These are phyloP conservation scores for Ogataea salicorniae DNA, from an alignment of 805 yeast genomes.

Conservation along the genomic window DNA sequence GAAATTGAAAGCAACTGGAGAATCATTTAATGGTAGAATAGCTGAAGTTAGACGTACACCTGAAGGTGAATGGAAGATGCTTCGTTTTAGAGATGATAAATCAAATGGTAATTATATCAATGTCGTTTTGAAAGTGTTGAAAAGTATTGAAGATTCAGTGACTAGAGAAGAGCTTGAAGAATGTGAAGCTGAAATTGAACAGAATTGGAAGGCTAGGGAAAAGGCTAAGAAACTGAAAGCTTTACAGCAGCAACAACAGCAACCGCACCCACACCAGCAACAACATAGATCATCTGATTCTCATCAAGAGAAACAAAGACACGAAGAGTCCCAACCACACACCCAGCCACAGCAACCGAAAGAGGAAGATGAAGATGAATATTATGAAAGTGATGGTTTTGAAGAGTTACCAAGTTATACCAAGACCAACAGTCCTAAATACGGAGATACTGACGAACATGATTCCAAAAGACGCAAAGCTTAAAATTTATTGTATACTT, in stretches of 20 bases:
- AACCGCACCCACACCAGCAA: constrained; percentile 8
- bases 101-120: constrained; percentile 77
- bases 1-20: constrained; percentile 55
- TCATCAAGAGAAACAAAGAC: not conserved
- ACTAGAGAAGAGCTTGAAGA: constrained; percentile 67
- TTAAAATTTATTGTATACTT: constrained; percentile 1
- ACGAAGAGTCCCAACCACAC: not conserved
- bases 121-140: constrained; percentile 76
- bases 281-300: not conserved
- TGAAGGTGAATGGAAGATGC: constrained; percentile 70
- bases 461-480: constrained; percentile 13
- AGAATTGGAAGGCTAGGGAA: constrained; percentile 58
- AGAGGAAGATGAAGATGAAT: constrained; percentile 22
- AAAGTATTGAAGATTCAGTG: constrained; percentile 84
- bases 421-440: constrained; percentile 25
- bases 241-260: constrained; percentile 16
- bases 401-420: constrained; percentile 31
- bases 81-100: constrained; percentile 93
- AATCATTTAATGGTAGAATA: constrained; percentile 85
- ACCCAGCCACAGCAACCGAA: constrained; percentile 7
- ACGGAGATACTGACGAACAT: constrained; percentile 19
- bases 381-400: constrained; percentile 33
- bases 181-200: constrained; percentile 50
- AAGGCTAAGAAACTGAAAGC: constrained; percentile 25
- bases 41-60: constrained; percentile 75